Evolutionary conservation across 1,284 basidiomycete genomes (phyloP).

Genomic region (Cutaneotrichosporon sp.): DNA sequence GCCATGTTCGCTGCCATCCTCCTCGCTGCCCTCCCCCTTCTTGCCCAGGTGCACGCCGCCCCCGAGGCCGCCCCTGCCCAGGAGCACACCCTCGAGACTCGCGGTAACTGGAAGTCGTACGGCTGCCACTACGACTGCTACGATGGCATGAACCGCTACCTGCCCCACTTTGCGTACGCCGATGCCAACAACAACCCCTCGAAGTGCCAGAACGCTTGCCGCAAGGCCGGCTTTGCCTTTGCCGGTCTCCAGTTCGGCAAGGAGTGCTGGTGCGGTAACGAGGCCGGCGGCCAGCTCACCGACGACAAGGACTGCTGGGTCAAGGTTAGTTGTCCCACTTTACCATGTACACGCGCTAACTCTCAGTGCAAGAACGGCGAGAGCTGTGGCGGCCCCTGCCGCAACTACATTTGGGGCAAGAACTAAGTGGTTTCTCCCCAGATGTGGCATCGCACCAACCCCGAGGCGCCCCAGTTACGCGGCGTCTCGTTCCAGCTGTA

Average conservation of each 20-base stretch:
- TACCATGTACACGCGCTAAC: background rate
- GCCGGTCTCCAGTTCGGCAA: conserved; percentile 25
- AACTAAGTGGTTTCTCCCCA: background rate
- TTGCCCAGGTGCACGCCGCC: background rate
- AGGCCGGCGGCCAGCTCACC: conserved; percentile 19
- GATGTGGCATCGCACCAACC: too few species aligned
- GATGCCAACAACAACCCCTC: conserved; percentile 16
- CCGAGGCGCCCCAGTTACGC: too few species aligned
- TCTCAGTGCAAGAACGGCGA: conserved; percentile 15
- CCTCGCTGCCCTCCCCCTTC: conserved; percentile 6
- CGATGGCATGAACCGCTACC: conserved; percentile 25
- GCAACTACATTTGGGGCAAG: conserved; percentile 22
- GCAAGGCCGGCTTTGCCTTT: conserved; percentile 11
- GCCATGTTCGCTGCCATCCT: conserved; percentile 5
- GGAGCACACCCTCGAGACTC: conserved; percentile 8
- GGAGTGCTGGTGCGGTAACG: conserved; percentile 30
- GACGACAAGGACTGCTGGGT: conserved; percentile 14
- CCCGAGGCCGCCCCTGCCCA: background rate
- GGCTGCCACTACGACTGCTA: conserved; percentile 30
- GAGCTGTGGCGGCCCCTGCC: conserved; percentile 24
- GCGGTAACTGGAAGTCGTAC: conserved; percentile 20
- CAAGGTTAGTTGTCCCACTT: background rate
- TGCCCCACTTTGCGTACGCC: conserved; percentile 17
- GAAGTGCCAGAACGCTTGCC: conserved; percentile 22
- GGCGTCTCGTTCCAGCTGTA: too few species aligned